Evolutionary conservation across 1,139 yeast species (phyloP).

Genomic region (Debaryomyces fabryi): DNA sequence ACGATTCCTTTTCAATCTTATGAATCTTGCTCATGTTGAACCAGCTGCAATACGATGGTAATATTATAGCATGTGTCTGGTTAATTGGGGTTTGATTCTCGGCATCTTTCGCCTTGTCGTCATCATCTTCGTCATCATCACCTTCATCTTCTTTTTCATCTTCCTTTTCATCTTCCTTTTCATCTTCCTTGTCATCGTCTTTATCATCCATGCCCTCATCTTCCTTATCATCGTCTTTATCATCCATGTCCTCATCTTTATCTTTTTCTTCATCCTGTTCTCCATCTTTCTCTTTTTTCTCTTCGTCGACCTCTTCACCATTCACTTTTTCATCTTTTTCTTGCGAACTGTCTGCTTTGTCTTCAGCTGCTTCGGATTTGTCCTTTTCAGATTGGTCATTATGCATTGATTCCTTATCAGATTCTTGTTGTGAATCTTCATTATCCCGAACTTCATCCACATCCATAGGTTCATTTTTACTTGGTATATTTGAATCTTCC

Average conservation of each 20-base stretch:
- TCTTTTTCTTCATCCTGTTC: constrained; percentile 6
- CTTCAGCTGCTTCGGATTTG: constrained; percentile 12
- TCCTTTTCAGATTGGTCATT: neutral
- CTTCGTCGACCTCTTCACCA: constrained; percentile 13
- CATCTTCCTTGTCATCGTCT: constrained; percentile 27
- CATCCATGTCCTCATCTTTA: constrained; percentile 9
- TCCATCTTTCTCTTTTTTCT: constrained; percentile 8
- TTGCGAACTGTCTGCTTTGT: neutral
- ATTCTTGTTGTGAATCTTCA: constrained; percentile 3
- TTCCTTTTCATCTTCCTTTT: constrained; percentile 40
- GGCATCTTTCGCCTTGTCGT: constrained; percentile 17
- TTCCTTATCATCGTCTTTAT: constrained; percentile 15
- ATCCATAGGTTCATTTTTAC: neutral
- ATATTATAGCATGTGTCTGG: constrained; percentile 87
- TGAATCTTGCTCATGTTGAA: constrained; percentile 75
- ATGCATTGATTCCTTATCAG: constrained; percentile 1
- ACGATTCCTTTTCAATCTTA: constrained; percentile 63
- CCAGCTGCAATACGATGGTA: constrained; percentile 95
- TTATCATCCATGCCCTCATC: constrained; percentile 15
- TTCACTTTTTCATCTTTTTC: constrained; percentile 17
- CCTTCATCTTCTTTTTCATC: constrained; percentile 56
- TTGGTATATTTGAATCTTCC: constrained; percentile 5
- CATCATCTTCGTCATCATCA: constrained; percentile 21
- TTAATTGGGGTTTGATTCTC: constrained; percentile 24
- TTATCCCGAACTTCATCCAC: constrained; percentile 15